These are phyloP conservation scores for Nicotiana attenuata DNA, from an alignment of 257 asterid species.

Conservation along the genomic window DNA sequence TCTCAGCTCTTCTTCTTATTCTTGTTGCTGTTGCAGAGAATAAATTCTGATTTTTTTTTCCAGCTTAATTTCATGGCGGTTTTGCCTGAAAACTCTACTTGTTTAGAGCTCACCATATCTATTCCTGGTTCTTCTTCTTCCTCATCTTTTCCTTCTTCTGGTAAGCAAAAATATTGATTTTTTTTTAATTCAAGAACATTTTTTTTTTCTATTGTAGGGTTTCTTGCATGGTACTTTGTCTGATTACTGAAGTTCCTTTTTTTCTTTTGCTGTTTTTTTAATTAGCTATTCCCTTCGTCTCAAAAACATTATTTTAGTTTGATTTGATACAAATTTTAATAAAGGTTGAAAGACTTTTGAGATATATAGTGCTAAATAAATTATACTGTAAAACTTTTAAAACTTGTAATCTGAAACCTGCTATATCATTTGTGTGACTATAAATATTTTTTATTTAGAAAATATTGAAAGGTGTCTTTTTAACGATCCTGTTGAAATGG, in stretches of 20 bases:
- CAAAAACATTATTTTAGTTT: too few relatives aligned
- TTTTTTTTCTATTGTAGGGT: not conserved
- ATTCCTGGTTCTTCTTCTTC: conserved; percentile 61
- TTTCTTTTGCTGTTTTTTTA: not conserved
- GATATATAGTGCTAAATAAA: too few relatives aligned
- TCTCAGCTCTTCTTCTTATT: conserved; percentile 8
- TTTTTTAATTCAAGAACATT: too few relatives aligned
- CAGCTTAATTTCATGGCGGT: conserved; percentile 30
- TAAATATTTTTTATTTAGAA: too few relatives aligned
- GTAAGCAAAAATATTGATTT: conserved; percentile 21
- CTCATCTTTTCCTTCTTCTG: conserved; percentile 43
- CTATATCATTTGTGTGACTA: too few relatives aligned
- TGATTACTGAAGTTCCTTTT: not conserved
- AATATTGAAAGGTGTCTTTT: too few relatives aligned
- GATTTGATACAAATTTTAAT: too few relatives aligned
- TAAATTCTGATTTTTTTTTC: not conserved
- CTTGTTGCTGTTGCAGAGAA: not conserved
- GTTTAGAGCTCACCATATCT: conserved; percentile 61
- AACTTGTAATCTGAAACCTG: too few relatives aligned
- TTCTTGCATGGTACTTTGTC: not conserved
- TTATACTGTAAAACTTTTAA: too few relatives aligned
- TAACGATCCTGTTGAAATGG: not conserved
- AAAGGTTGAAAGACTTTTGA: too few relatives aligned
- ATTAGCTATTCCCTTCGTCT: too few relatives aligned
- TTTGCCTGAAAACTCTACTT: conserved; percentile 25